Percentiles rank a stretch among this genome's conserved stretches.
Evolutionary conservation across 2,329 filamentous ascomycete genomes (phyloP).

Genomic region (Macrophomina pseudophaseolina): DNA sequence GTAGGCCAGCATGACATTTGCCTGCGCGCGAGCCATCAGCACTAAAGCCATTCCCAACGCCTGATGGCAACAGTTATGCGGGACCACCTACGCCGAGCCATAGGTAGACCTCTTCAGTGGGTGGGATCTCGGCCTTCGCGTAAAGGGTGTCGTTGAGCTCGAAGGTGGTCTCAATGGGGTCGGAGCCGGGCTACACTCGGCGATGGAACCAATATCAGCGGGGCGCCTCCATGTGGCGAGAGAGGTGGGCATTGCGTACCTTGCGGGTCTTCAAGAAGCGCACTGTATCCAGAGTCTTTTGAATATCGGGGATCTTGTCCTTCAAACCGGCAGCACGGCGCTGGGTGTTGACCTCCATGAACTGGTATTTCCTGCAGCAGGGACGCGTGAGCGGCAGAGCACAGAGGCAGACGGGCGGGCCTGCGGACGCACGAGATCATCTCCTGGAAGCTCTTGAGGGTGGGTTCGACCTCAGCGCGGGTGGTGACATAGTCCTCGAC

Average conservation of each 20-base stretch:
- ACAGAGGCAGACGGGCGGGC: background rate
- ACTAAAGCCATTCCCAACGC: background rate
- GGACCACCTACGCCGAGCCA: constrained; percentile 81
- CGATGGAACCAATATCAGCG: constrained; percentile 40
- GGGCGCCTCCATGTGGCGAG: constrained; percentile 34
- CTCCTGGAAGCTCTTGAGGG: constrained; percentile 84
- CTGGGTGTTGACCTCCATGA: constrained; percentile 96
- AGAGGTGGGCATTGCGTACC: constrained; percentile 50
- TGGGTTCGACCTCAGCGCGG: constrained; percentile 78
- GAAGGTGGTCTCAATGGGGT: constrained; percentile 88
- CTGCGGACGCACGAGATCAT: constrained; percentile 76
- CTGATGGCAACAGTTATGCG: background rate
- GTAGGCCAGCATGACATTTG: constrained; percentile 97
- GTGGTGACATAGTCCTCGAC: constrained; percentile 86
- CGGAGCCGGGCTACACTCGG: constrained; percentile 49
- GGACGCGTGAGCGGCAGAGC: constrained; percentile 29
- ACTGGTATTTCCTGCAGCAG: constrained; percentile 87
- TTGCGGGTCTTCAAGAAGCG: constrained; percentile 79
- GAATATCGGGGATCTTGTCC: constrained; percentile 96
- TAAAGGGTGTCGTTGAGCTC: constrained; percentile 96
- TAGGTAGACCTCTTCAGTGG: constrained; percentile 89
- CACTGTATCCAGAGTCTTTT: constrained; percentile 93
- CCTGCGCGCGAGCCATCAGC: constrained; percentile 54
- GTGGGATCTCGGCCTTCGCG: constrained; percentile 80
- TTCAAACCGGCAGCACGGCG: constrained; percentile 78